Evolutionary conservation across 1,284 basidiomycete species (phyloP).

Genomic region (Ceratobasidium papillatum): DNA sequence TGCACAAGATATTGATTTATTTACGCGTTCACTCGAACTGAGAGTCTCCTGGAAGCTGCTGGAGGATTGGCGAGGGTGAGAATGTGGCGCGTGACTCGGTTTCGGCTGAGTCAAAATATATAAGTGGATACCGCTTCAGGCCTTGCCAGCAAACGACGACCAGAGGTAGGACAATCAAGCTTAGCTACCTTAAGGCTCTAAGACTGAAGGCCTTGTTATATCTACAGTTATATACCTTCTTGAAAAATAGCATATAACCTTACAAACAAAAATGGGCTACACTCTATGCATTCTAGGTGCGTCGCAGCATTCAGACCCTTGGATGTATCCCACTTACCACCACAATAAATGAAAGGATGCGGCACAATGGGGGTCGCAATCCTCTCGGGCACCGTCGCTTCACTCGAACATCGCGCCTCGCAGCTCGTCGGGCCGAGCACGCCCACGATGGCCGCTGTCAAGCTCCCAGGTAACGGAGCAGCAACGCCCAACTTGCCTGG

Average conservation of each 20-base stretch:
- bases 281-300: conserved; percentile 57
- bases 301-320: conserved; percentile 32
- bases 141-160: conserved; percentile 33
- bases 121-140: conserved; percentile 16
- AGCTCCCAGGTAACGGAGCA: conserved; percentile 65
- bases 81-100: conserved; percentile 1
- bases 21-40: neutral
- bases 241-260: conserved; percentile 11
- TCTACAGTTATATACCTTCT: neutral
- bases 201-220: neutral
- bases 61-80: neutral
- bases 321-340: conserved; percentile 19
- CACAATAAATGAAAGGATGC: conserved; percentile 71
- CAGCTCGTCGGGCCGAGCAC: conserved; percentile 35
- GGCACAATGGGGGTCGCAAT: conserved; percentile 99
- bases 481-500: conserved; percentile 67
- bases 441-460: conserved; percentile 47
- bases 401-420: conserved; percentile 63
- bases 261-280: conserved; percentile 54
- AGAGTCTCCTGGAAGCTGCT: neutral
- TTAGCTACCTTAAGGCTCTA: neutral
- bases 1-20: conserved; percentile 11
- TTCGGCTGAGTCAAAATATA: conserved; percentile 33
- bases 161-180: neutral
- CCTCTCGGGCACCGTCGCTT: conserved; percentile 87